Evolutionary conservation across 1,284 basidiomycete species (phyloP).

Genomic region (Ganoderma meredithae): DNA sequence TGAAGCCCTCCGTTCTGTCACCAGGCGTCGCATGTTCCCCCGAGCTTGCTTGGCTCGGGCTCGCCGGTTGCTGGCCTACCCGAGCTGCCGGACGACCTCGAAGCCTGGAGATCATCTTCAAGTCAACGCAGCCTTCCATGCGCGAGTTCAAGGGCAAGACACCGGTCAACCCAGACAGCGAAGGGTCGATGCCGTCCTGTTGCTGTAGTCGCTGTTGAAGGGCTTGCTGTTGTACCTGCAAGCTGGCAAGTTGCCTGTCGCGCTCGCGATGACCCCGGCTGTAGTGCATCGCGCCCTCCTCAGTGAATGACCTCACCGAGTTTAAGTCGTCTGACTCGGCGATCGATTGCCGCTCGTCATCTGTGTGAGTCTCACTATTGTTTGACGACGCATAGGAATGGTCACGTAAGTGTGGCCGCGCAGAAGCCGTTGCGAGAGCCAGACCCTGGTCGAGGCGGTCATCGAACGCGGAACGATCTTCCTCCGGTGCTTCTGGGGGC

Average conservation of each 20-base stretch:
- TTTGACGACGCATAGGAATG: constrained; percentile 56
- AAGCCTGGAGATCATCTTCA: constrained; percentile 36
- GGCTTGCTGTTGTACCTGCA: constrained; percentile 30
- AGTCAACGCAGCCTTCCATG: constrained; percentile 34
- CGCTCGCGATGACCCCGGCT: constrained; percentile 32
- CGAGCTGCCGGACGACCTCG: constrained; percentile 37
- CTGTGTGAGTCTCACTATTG: constrained; percentile 67
- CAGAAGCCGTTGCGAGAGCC: constrained; percentile 71
- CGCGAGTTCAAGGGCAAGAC: constrained; percentile 24
- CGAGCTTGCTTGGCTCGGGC: constrained; percentile 21
- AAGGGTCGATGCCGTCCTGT: constrained; percentile 32
- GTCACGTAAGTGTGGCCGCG: constrained; percentile 59
- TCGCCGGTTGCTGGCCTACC: constrained; percentile 28
- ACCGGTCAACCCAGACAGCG: constrained; percentile 28
- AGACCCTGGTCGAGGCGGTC: constrained; percentile 68
- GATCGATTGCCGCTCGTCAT: constrained; percentile 63
- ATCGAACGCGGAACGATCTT: constrained; percentile 72
- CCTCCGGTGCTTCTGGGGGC: constrained; percentile 74
- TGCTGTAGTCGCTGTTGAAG: constrained; percentile 25
- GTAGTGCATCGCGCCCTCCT: constrained; percentile 44
- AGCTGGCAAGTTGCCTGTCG: constrained; percentile 28
- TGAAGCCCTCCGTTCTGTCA: constrained; percentile 31
- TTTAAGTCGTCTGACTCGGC: constrained; percentile 71
- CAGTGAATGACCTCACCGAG: constrained; percentile 67
- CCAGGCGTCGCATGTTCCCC: constrained; percentile 19